A percentile compares a stretch with the other conserved stretches of the same genome.
These are phyloP conservation scores for Physaria fendleri DNA, from an alignment of 345 rosid genomes.

Conservation along the genomic window DNA sequence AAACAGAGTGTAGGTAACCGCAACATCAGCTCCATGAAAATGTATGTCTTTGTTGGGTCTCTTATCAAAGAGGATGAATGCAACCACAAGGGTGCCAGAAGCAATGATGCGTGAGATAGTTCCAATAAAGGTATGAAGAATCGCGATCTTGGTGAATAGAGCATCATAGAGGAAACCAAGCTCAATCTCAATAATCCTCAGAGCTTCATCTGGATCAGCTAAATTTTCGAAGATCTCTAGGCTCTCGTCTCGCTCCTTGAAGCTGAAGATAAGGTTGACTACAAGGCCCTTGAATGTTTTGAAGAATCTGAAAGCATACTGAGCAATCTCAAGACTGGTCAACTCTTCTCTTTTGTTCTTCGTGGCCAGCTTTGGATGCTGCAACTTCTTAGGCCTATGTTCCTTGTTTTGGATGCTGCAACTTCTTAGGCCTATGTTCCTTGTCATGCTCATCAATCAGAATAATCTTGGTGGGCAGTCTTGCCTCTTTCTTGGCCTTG, in stretches of 20 bases:
- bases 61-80: conserved; percentile 34
- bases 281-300: conserved; percentile 45
- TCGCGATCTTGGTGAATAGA: conserved; percentile 43
- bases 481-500: conserved; percentile 40
- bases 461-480: conserved; percentile 35
- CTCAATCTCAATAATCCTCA: conserved; percentile 47
- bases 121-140: conserved; percentile 34
- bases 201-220: conserved; percentile 25
- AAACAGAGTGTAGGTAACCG: conserved; percentile 42
- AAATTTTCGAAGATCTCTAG: conserved; percentile 30
- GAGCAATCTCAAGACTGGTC: conserved; percentile 17
- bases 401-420: conserved; percentile 30
- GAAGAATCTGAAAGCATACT: conserved; percentile 35
- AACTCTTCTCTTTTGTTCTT: neutral
- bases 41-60: conserved; percentile 10
- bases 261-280: conserved; percentile 50
- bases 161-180: conserved; percentile 57
- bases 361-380: conserved; percentile 2
- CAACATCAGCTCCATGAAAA: conserved; percentile 28
- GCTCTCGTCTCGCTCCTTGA: conserved; percentile 38
- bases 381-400: conserved; percentile 1
- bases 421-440: conserved; percentile 10
- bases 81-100: conserved; percentile 15
- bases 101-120: conserved; percentile 22
- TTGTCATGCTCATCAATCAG: conserved; percentile 42